phyloP scores from a whole-genome alignment of 352 stramenopile genomes.

The Pythium insidiosum region DNA sequence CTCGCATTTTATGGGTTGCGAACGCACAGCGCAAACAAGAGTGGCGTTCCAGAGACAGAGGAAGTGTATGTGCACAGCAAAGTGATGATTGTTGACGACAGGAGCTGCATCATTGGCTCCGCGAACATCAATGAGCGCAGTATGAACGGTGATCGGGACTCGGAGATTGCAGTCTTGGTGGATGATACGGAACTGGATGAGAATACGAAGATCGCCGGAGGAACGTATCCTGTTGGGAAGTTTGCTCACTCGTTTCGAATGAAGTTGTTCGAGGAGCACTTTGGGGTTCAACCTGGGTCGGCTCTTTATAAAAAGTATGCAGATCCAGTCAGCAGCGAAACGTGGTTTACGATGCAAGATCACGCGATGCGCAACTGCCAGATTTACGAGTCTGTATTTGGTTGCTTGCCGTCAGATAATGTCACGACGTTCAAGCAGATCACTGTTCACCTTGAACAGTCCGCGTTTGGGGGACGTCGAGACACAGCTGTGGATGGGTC shows the following conservation, averaged over 20 bases:
- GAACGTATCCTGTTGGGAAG: conserved; percentile 50
- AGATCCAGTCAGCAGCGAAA: conserved; percentile 49
- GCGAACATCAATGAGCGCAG: conserved; percentile 87
- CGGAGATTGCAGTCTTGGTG: conserved; percentile 80
- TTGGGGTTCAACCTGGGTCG: conserved; percentile 44
- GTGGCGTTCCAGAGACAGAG: conserved; percentile 45
- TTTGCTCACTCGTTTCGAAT: conserved; percentile 84
- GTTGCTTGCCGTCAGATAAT: conserved; percentile 67
- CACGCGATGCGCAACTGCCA: conserved; percentile 79
- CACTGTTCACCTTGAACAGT: conserved; percentile 29
- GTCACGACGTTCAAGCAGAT: conserved; percentile 69
- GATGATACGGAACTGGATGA: conserved; percentile 72
- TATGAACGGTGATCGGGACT: conserved; percentile 82
- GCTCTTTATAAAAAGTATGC: conserved; percentile 43
- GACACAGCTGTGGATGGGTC: too few species aligned
- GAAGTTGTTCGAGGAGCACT: conserved; percentile 83
- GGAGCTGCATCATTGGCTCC: conserved; percentile 69
- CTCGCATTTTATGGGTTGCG: conserved; percentile 82
- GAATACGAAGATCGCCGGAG: conserved; percentile 32
- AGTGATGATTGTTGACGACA: conserved; percentile 86
- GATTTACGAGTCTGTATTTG: conserved; percentile 81
- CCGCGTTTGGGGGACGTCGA: neutral
- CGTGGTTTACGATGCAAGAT: conserved; percentile 81
- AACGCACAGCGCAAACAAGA: conserved; percentile 34
- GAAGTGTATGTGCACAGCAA: conserved; percentile 89